Base-by-base conservation (phyloP, 192 early-diverging fungal genomes). In the Coemansia umbellata region DNA sequence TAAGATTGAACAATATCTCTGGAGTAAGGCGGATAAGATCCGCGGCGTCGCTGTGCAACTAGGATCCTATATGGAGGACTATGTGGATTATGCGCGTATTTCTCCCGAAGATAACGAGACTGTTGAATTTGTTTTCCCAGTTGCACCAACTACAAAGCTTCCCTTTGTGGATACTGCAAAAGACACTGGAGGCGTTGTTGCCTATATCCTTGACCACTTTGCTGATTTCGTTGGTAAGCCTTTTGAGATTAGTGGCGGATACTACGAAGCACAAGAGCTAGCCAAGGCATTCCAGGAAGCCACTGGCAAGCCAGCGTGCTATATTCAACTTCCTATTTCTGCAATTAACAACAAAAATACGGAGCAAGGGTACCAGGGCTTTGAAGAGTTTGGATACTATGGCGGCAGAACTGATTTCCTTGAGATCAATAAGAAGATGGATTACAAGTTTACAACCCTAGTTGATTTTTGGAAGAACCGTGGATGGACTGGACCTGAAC, bases 401-500 rank as follows among this genome's bases (percentile, higher is more conserved):
- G 50, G 52, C 95, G 93, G 24, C 22, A 61, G 43, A 26, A 57
- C 66, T 3, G 43, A 52, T 15, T 45, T 53, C 11, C 3, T 70
- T 30, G 69, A 60, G 37, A 61, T 42, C 36, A 60, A 63, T 57
- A 52, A 51, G 21, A 18, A 44, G 42, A 55, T 60, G 14, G 30
- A 41, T 0, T 36, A 56, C 57, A 60, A 50, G 31, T 58, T 63
- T 28, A 51, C 53, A 8, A 60, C 68, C 17, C 68, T 57, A 3
- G 31, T 31, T 18, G 57, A 55, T 27, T 71, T 64, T 41, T 71
- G 60, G 61, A 63, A 71, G 56, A 53, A 51, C 53, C 32, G 47
- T 5, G 49, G 53, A 18, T 63, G 68, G 68, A 48, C 55, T 87
- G 94, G 56, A 86, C 69, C 56, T n/a, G n/a, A n/a, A n/a, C n/a